Base-by-base conservation (phyloP, 208 protist species). In the Trichomonas tenax region DNA sequence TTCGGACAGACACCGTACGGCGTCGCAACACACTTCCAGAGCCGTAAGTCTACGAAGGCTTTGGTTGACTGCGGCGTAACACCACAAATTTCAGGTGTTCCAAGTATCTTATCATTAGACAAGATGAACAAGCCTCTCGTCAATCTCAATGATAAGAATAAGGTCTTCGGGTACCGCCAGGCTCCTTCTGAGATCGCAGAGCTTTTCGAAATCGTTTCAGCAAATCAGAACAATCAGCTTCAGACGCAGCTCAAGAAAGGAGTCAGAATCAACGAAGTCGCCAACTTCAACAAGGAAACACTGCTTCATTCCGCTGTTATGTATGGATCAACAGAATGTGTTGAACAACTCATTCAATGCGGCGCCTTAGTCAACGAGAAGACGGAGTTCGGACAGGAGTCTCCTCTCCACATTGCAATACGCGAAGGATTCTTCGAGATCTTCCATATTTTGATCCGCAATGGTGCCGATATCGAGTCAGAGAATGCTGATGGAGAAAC, bases 401-500 rank as follows among this genome's bases (percentile, higher is more conserved):
- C 86, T n/a, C 86, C 86, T 26, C 36, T 93, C 21, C 86, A 93
- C 34, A 93, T 93, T 93, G 86, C 86, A 0, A 93, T 93, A 38
- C 44, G 44, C 11, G 86, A 93, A 93, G 86, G 86, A 48, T 93
- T 40, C 31, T 93, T 93, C 45, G 86, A 93, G 15, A 93, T 93
- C 34, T 93, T 93, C 86, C 26, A 51, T 36, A 0, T 26, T 4
- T 51, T 93, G 10, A 93, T 93, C 31, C 86, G 86, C n/a, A 93
- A 93, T 51, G 86, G 44, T 58, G 86, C 86, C 0, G 44, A 93
- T 51, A 93, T 93, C 44, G 86, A 93, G 34, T 44, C 14, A 26
- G 10, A 34, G 15, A 93, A 93, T 15, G 34, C 14, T 15, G 86
- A 93, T n/a, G 86, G 86, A 48, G 86, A 93, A 93, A 40, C n/a